Evolutionary conservation across 2,329 filamentous ascomycete species (phyloP).

Genomic region (Davidsoniella virescens): DNA sequence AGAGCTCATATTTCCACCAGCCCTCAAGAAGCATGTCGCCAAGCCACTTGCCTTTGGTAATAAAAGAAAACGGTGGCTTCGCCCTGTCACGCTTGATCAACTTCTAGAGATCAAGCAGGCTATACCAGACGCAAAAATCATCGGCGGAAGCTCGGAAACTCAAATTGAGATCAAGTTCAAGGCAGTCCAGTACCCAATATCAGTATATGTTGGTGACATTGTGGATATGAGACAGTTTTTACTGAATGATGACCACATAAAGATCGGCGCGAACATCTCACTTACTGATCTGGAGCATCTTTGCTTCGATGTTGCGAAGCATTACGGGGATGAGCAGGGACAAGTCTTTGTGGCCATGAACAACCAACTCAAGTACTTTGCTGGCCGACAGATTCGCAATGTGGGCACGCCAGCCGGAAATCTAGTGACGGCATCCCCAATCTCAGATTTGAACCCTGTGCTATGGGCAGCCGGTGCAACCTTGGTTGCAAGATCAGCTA

Average conservation of each 20-base stretch:
- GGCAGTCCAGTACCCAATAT: constrained; percentile 73
- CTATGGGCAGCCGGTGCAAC: constrained; percentile 76
- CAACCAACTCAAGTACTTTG: constrained; percentile 90
- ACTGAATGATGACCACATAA: constrained; percentile 66
- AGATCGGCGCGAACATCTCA: constrained; percentile 83
- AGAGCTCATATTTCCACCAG: constrained; percentile 84
- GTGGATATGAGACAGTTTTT: constrained; percentile 69
- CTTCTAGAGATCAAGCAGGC: constrained; percentile 80
- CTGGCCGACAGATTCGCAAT: constrained; percentile 87
- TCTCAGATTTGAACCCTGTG: constrained; percentile 90
- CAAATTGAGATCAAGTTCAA: constrained; percentile 99
- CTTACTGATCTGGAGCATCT: constrained; percentile 83
- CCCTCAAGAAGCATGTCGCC: constrained; percentile 67
- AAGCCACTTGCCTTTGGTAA: constrained; percentile 79
- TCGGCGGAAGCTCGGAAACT: constrained; percentile 90
- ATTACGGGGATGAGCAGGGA: constrained; percentile 53
- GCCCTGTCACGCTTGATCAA: constrained; percentile 73
- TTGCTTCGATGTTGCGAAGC: constrained; percentile 59
- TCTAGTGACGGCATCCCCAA: constrained; percentile 83
- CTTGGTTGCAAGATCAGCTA: constrained; percentile 62
- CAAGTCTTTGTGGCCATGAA: constrained; percentile 84
- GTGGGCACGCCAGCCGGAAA: constrained; percentile 96
- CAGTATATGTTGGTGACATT: constrained; percentile 87
- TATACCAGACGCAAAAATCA: constrained; percentile 78
- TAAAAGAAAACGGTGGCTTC: constrained; percentile 85